Percentiles rank a stretch among this genome's conserved stretches.
Conservation (phyloP, 768 basidiomycete genomes). For the Russula sp. region DNA sequence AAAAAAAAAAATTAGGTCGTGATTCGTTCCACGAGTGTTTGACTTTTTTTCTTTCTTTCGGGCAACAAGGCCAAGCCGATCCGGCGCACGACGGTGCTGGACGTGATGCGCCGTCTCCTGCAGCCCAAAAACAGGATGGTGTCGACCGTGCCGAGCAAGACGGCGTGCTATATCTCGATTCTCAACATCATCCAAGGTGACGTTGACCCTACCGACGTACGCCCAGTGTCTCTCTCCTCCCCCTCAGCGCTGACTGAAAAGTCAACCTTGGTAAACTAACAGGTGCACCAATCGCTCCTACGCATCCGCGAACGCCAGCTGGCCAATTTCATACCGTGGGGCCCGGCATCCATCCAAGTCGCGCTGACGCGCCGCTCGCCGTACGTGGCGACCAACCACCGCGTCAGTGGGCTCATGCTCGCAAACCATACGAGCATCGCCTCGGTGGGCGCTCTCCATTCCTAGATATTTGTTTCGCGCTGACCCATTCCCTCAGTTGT, state of each 20-base stretch:
- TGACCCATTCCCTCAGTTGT: constrained; percentile 51
- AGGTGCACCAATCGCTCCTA: constrained; percentile 97
- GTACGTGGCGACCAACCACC: constrained; percentile 81
- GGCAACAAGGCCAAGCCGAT: constrained; percentile 79
- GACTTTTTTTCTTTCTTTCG: not conserved
- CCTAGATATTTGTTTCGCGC: not conserved
- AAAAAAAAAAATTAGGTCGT: not conserved
- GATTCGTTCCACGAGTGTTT: not conserved
- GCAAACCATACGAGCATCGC: constrained; percentile 99
- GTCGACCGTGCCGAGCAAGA: constrained; percentile 85
- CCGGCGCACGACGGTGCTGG: constrained; percentile 92
- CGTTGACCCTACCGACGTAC: constrained; percentile 94
- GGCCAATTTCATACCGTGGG: constrained; percentile 99
- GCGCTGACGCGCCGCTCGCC: constrained; percentile 89
- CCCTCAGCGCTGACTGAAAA: not conserved
- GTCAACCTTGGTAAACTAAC: not conserved
- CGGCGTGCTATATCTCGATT: constrained; percentile 94
- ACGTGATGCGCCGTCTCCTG: constrained; percentile 95
- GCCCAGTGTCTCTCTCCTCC: constrained; percentile 24
- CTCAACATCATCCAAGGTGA: constrained; percentile 99
- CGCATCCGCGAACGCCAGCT: constrained; percentile 95
- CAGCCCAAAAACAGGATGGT: constrained; percentile 99
- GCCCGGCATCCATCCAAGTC: constrained; percentile 96
- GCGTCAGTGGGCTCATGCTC: constrained; percentile 96
- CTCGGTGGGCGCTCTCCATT: constrained; percentile 50